These are phyloP conservation scores for Pichia phayaonensis DNA, from an alignment of 805 yeast species.

Conservation along the genomic window DNA sequence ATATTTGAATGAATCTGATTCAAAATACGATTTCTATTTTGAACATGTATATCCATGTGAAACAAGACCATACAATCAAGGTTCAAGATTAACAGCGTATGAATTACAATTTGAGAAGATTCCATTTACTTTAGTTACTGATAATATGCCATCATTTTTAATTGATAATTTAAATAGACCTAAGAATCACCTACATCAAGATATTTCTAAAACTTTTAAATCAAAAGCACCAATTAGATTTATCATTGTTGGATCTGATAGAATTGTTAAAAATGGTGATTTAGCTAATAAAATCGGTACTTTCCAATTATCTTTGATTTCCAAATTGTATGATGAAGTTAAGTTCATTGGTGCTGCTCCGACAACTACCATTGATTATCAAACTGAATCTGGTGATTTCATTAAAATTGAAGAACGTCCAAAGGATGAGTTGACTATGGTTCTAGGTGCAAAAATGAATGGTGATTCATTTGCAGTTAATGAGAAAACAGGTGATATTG, in stretches of 20 bases:
- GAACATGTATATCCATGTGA: constrained; percentile 80
- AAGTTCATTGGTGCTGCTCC: constrained; percentile 95
- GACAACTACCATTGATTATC: constrained; percentile 75
- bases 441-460: constrained; percentile 58
- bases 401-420: constrained; percentile 89
- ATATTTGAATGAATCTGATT: constrained; percentile 25
- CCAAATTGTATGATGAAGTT: constrained; percentile 55
- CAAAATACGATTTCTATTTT: constrained; percentile 36
- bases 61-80: constrained; percentile 96
- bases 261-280: constrained; percentile 90
- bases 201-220: constrained; percentile 13
- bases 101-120: constrained; percentile 80
- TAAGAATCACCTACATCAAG: constrained; percentile 21
- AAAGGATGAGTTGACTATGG: constrained; percentile 63
- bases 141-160: constrained; percentile 82
- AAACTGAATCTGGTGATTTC: constrained; percentile 58
- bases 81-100: constrained; percentile 86
- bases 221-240: constrained; percentile 66
- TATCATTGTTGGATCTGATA: constrained; percentile 90
- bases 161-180: constrained; percentile 35
- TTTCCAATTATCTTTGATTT: constrained; percentile 71
- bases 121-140: constrained; percentile 85
- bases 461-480: constrained; percentile 25
- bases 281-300: constrained; percentile 97
- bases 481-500: constrained; percentile 15